Evolutionary conservation across 1,284 basidiomycete genomes (phyloP).

Genomic region (Melampsora larici-populina): DNA sequence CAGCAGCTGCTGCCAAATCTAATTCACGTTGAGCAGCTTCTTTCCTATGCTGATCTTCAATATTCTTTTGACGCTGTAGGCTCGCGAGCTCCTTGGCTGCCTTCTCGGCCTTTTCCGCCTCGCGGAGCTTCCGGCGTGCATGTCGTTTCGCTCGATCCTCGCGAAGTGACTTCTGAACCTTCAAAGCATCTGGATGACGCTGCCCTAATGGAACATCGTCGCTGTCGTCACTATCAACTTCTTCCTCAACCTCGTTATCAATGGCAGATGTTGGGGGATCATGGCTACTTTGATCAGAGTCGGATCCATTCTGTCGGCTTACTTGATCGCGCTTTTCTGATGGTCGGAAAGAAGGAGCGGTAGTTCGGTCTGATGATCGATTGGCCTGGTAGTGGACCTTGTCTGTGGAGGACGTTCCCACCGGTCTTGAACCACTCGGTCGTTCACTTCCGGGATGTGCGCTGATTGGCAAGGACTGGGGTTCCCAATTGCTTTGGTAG

Average conservation of each 20-base stretch:
- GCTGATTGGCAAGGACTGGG: neutral
- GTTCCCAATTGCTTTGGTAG: neutral
- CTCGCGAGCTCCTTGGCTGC: neutral
- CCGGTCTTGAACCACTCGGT: neutral
- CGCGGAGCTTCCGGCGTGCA: conserved; percentile 2
- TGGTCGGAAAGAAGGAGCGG: neutral
- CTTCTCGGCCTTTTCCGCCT: neutral
- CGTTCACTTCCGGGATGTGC: neutral
- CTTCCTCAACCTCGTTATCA: conserved; percentile 3
- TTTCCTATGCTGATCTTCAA: conserved; percentile 5
- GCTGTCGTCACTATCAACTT: conserved; percentile 12
- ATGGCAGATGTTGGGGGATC: neutral
- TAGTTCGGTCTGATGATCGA: neutral
- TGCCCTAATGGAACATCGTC: conserved; percentile 39
- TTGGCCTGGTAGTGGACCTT: neutral
- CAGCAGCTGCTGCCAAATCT: conserved; percentile 5
- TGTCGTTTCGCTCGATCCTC: conserved; percentile 7
- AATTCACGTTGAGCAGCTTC: neutral
- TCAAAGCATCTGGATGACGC: conserved; percentile 29
- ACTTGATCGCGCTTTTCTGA: neutral
- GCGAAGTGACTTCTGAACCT: conserved; percentile 1
- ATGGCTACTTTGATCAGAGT: neutral
- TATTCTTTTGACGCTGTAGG: neutral
- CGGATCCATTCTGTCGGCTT: neutral
- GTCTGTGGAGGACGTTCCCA: neutral